These are phyloP conservation scores for Heliamphora exappendiculata DNA, from an alignment of 148 eudicot species.

Conservation along the genomic window DNA sequence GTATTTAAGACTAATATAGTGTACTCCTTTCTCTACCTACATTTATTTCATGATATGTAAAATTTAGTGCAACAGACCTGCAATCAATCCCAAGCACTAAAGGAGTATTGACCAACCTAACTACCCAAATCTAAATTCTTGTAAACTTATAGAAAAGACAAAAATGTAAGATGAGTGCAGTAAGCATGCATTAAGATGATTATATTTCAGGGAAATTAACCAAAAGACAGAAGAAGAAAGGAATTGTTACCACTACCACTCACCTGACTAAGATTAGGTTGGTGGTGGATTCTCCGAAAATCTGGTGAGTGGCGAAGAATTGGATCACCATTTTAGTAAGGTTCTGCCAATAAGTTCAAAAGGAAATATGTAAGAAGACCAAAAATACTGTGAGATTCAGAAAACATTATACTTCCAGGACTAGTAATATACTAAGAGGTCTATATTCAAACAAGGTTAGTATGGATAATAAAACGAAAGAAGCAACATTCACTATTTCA, in stretches of 20 bases:
- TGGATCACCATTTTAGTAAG: conserved; percentile 27
- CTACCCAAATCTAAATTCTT: neutral
- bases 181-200: too few species aligned
- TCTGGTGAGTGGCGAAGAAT: conserved; percentile 22
- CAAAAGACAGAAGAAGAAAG: neutral
- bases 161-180: neutral
- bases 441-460: neutral
- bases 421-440: neutral
- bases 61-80: too few species aligned
- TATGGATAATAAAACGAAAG: neutral
- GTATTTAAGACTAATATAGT: too few species aligned
- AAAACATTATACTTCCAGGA: neutral
- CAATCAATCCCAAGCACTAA: too few species aligned
- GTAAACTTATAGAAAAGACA: neutral
- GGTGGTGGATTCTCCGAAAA: conserved; percentile 24
- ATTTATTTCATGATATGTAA: too few species aligned
- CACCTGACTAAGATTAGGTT: conserved; percentile 35
- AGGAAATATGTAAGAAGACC: neutral
- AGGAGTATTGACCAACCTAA: neutral
- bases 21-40: too few species aligned
- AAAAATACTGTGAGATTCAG: neutral
- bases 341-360: conserved; percentile 21
- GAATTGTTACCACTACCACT: conserved; percentile 13
- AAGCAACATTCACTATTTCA: neutral
- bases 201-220: neutral